These are phyloP conservation scores for Fusarium domesticum DNA, from an alignment of 2,329 filamentous ascomycete species.

Conservation along the genomic window DNA sequence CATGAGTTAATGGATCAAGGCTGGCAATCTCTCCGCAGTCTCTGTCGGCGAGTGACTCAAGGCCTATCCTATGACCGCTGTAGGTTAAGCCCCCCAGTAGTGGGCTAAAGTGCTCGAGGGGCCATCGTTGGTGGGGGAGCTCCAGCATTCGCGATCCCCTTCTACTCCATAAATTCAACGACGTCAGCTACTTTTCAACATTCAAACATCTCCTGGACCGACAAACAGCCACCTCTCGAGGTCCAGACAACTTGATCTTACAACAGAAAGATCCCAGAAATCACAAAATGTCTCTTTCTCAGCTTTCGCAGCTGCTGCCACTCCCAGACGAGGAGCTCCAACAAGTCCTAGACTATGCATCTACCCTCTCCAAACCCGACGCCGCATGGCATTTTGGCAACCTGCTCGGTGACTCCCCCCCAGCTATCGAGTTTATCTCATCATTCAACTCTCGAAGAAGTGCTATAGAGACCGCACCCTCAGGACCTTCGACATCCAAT, in stretches of 20 bases:
- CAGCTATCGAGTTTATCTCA: constrained; percentile 72
- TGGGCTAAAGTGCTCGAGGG: constrained; percentile 13
- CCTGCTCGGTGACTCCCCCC: constrained; percentile 80
- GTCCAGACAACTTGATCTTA: neutral
- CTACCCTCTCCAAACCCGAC: constrained; percentile 70
- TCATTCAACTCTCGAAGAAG: constrained; percentile 70
- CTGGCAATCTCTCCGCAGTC: too few species aligned
- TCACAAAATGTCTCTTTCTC: constrained; percentile 53
- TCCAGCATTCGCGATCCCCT: constrained; percentile 9
- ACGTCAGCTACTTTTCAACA: constrained; percentile 12
- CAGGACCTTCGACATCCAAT: constrained; percentile 18
- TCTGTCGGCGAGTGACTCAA: constrained; percentile 22
- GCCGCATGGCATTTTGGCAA: constrained; percentile 84
- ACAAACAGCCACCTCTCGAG: neutral
- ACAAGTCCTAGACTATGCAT: constrained; percentile 80
- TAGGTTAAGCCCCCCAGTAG: neutral
- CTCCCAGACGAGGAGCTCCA: constrained; percentile 80
- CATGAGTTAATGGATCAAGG: too few species aligned
- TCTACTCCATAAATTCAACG: constrained; percentile 9
- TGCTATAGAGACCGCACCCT: constrained; percentile 35
- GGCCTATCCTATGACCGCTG: constrained; percentile 1
- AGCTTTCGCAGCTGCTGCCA: constrained; percentile 76
- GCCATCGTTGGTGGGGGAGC: constrained; percentile 19
- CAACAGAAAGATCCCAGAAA: neutral
- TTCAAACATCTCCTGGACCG: neutral